These are phyloP conservation scores for Aspergillus sp. DNA, from an alignment of 2,329 filamentous ascomycete genomes.

Conservation along the genomic window DNA sequence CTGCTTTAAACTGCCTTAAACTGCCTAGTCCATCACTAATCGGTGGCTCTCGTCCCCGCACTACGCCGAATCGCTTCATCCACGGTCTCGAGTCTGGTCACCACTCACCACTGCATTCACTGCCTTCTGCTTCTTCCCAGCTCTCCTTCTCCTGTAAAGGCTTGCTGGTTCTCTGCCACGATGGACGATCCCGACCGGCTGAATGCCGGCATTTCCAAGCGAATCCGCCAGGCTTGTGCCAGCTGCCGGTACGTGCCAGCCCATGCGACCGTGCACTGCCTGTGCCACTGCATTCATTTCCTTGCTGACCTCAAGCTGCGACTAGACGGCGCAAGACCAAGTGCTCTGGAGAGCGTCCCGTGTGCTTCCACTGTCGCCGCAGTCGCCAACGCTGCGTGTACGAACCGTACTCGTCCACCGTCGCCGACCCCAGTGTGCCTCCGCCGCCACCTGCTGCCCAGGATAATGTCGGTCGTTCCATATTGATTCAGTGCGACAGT, in stretches of 20 bases:
- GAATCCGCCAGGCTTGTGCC: slow-evolving; percentile 30
- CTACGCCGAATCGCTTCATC: not conserved
- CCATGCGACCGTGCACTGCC: not conserved
- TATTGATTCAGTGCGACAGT: too few species aligned
- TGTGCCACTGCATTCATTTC: not conserved
- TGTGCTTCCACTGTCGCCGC: slow-evolving; percentile 27
- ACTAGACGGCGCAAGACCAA: slow-evolving; percentile 26
- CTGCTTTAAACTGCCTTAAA: not conserved
- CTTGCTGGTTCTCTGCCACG: not conserved
- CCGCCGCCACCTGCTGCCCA: not conserved
- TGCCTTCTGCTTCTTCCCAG: not conserved
- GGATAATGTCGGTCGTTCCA: not conserved
- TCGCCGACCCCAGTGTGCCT: not conserved
- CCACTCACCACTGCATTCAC: not conserved
- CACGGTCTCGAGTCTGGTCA: too few species aligned
- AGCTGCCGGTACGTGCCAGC: slow-evolving; percentile 25
- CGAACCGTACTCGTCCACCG: slow-evolving; percentile 22
- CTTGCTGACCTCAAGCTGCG: not conserved
- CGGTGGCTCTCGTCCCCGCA: not conserved
- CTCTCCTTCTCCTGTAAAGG: not conserved
- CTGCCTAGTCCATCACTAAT: too few species aligned
- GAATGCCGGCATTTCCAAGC: slow-evolving; percentile 17
- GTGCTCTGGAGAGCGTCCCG: slow-evolving; percentile 26
- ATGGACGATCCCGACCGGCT: not conserved
- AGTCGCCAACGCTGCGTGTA: slow-evolving; percentile 25